Evolutionary conservation across 306 rosid genomes (phyloP), one percentile per base, ranked within the genome.

Genomic region (Vigna reflexopilosa): DNA sequence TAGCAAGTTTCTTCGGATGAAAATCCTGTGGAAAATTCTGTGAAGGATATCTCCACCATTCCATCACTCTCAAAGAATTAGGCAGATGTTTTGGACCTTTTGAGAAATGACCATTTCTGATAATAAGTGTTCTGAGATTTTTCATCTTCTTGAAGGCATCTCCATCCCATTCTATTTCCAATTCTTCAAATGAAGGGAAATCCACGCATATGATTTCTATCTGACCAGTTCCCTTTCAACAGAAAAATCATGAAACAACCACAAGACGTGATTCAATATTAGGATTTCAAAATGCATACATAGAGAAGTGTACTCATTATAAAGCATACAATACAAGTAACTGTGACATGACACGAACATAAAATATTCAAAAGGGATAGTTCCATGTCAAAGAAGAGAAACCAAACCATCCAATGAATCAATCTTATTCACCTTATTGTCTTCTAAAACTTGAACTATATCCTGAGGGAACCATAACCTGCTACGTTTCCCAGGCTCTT

Each of bases 401-500:
- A 1, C 30, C 16, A 55, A 54, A 54, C 2, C 13, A 19, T 54
- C 5, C 28, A 54, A 17, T 17, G 13, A 7, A 8, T 54, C 59
- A 54, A 54, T 52, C 59, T 7, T 9, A 54, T 2, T 54, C 26
- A 55, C 62, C 62, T 55, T 55, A 4, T 55, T 55, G 4, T 55
- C 62, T 55, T 20, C 62, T 10, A 55, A 55, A 55, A 55, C 32
- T 55, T 55, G 14, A 19, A 55, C 5, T 9, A 55, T 55, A 55
- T 55, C 62, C 6, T 11, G 1, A 4, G 1, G 62, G 1, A 55
- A 4, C 62, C 62, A 55, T 22, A 55, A 55, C 7, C 62, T 55
- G 8, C 62, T 55, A 20, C 62, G 62, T 55, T 55, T 55, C 7
- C 62, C 62, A 55, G 62, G 62, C 62, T 55, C 62, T 55, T 20